Conservation (phyloP, 2,329 filamentous ascomycete species). For the Leptoxyphium fumago region DNA sequence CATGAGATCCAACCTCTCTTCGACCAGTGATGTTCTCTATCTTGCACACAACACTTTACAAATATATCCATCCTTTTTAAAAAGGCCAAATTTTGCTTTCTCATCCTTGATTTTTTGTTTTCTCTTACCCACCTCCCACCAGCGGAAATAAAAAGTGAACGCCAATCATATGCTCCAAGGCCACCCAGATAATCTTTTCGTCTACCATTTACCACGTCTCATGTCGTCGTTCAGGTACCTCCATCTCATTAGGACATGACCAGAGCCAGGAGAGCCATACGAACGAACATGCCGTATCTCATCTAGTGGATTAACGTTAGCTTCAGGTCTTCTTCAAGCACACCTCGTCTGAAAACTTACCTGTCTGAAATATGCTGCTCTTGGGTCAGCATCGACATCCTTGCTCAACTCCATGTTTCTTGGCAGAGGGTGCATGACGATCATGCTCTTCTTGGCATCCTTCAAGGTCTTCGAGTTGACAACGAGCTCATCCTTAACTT, state of each 20-base stretch:
- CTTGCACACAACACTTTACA: too few relatives aligned
- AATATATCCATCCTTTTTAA: too few relatives aligned
- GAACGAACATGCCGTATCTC: conserved; percentile 92
- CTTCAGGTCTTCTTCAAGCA: conserved; percentile 5
- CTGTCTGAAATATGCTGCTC: conserved; percentile 98
- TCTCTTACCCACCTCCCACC: too few relatives aligned
- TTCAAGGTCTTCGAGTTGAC: conserved; percentile 84
- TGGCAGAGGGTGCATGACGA: conserved; percentile 90
- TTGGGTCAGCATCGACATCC: conserved; percentile 94
- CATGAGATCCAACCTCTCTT: too few relatives aligned
- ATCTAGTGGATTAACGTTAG: conserved; percentile 50
- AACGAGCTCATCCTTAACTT: conserved; percentile 74
- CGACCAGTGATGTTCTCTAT: too few relatives aligned
- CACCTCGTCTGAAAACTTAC: conserved; percentile 43
- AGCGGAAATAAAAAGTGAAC: too few relatives aligned
- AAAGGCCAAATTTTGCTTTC: too few relatives aligned
- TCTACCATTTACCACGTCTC: too few relatives aligned
- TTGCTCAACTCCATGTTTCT: conserved; percentile 85
- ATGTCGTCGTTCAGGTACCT: not conserved
- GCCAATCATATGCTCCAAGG: too few relatives aligned
- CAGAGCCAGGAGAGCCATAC: conserved; percentile 91
- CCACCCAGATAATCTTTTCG: too few relatives aligned
- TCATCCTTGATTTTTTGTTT: too few relatives aligned
- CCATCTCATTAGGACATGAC: conserved; percentile 51
- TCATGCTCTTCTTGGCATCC: conserved; percentile 81